Evolutionary conservation across 352 stramenopile genomes (phyloP).

Genomic region (Hyaloperonospora brassicae): DNA sequence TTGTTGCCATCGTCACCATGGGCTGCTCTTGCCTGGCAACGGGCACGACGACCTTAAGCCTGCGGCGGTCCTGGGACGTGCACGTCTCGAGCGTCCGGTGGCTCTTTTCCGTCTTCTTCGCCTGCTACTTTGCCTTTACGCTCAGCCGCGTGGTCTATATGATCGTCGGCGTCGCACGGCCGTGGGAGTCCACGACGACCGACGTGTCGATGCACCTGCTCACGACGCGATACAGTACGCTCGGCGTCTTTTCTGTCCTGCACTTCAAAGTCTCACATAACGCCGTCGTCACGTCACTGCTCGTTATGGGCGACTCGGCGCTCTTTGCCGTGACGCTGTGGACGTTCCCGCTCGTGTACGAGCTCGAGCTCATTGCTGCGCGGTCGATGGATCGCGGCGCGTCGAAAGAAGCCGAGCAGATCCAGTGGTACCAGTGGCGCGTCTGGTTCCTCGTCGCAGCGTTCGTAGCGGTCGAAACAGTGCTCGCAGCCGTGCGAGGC

Average conservation of each 20-base stretch:
- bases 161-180: slow-evolving; percentile 21
- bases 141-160: slow-evolving; percentile 31
- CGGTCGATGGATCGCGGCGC: slow-evolving; percentile 42
- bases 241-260: slow-evolving; percentile 34
- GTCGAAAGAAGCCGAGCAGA: slow-evolving; percentile 35
- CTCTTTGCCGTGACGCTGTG: slow-evolving; percentile 40
- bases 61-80: slow-evolving; percentile 35
- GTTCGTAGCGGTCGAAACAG: slow-evolving; percentile 27
- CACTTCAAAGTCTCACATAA: slow-evolving; percentile 33
- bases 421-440: slow-evolving; percentile 23
- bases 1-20: slow-evolving; percentile 26
- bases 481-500: slow-evolving; percentile 19
- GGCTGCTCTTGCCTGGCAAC: slow-evolving; percentile 28
- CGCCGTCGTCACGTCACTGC: slow-evolving; percentile 16
- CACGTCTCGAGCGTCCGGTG: slow-evolving; percentile 47
- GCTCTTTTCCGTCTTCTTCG: slow-evolving; percentile 56
- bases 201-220: slow-evolving; percentile 6
- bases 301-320: slow-evolving; percentile 30
- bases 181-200: slow-evolving; percentile 16
- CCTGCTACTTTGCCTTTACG: slow-evolving; percentile 34
- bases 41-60: slow-evolving; percentile 31
- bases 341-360: slow-evolving; percentile 39
- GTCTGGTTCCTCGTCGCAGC: slow-evolving; percentile 27
- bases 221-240: slow-evolving; percentile 22
- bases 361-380: slow-evolving; percentile 34